Evolutionary conservation across 331 rosid genomes (phyloP), one percentile per base, ranked within the genome.

Genomic region (Phaseolus coccineus): DNA sequence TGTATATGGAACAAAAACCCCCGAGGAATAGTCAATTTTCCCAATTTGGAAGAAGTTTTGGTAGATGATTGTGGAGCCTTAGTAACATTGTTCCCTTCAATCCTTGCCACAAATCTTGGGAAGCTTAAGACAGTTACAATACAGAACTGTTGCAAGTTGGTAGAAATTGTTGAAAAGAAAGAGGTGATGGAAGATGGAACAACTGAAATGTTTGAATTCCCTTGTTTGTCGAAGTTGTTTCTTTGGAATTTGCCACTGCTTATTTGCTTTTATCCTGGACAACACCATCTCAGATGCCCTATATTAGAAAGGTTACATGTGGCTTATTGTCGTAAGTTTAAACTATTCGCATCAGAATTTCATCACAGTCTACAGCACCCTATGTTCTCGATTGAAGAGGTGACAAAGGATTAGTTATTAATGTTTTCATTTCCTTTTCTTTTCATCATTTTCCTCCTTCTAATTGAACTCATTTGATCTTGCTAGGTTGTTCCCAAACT

Each of bases 121-220:
- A 35, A 35, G 0, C 39, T 35, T 35, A 35, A 35, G 39, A 35
- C 39, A 35, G 6, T 35, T 5, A 35, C 39, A 35, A 35, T 35
- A 4, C 39, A 3, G 0, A 7, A 0, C 8, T 27, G 59, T 48
- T 1, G 15, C 8, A 27, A 11, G 59, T 15, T 69, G 74, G 42
- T 44, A 27, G 74, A 28, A 69, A 27, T 69, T 69, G 44, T 69
- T 47, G 28, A 24, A 47, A 47, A 46, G 42, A 25, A 69, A 69
- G 58, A 27, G 28, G 19, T 2, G 0, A 27, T 1, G 27, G 16
- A 47, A 47, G 8, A 2, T 27, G 56, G 0, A 69, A 6, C 15
- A 69, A 28, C 59, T 47, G 59, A 69, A 48, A 14, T 14, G 28
- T 69, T 47, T 69, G 27, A 69, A 48, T 69, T 69, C 42, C 58